phyloP scores from a whole-genome alignment of 768 basidiomycete species.

The Podaxis sp. region DNA sequence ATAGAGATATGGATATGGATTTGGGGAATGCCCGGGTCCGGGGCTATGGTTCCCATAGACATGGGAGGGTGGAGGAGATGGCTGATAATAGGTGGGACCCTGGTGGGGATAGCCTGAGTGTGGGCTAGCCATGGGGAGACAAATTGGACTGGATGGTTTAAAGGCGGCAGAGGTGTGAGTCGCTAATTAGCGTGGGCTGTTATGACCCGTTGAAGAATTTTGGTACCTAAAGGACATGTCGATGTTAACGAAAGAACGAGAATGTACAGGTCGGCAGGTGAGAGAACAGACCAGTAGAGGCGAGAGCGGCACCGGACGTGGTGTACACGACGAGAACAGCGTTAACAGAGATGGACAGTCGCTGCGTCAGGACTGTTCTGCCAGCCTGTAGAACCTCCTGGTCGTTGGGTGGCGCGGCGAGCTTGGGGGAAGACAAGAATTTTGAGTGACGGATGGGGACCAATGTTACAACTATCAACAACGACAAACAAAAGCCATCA shows the following conservation, averaged over 20 bases:
- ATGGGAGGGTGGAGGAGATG: constrained; percentile 20
- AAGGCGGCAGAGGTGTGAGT: not conserved
- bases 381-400: not conserved
- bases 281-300: not conserved
- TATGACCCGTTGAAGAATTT: not conserved
- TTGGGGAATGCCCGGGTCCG: constrained; percentile 21
- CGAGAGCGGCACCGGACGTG: not conserved
- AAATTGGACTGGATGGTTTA: no score
- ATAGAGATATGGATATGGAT: constrained; percentile 28
- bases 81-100: constrained; percentile 20
- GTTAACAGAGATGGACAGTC: not conserved
- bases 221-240: not conserved
- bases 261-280: not conserved
- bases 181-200: not conserved
- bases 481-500: not conserved
- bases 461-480: not conserved
- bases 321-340: not conserved
- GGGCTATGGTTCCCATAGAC: constrained; percentile 33
- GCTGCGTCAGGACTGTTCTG: not conserved
- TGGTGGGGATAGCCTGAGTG: constrained; percentile 21
- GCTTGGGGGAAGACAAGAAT: constrained; percentile 1
- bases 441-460: not conserved
- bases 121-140: constrained; percentile 16
- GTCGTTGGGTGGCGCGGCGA: not conserved
- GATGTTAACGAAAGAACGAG: not conserved